A percentile compares a stretch with the other conserved stretches of the same genome.
Evolutionary conservation across 192 early-diverging fungal species (phyloP).

Genomic region (Podochytrium sp.): DNA sequence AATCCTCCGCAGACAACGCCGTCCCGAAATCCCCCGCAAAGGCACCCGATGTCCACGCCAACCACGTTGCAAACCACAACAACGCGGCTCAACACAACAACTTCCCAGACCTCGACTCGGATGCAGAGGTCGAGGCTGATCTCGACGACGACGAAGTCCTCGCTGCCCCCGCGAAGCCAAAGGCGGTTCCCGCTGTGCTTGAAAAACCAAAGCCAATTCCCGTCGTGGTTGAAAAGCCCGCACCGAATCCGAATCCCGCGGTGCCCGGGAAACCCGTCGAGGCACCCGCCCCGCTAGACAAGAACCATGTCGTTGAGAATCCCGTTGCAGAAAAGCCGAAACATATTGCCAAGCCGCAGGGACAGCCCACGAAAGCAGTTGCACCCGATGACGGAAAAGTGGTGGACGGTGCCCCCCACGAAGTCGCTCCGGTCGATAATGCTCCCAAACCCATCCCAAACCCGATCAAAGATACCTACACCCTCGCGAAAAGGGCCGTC

Average conservation of each 20-base stretch:
- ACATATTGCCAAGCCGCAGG: not conserved
- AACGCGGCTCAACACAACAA: not conserved
- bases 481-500: not conserved
- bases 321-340: no score
- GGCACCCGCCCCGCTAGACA: no score
- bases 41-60: no score
- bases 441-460: not conserved
- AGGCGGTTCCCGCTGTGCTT: not conserved
- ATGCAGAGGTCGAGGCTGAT: not conserved
- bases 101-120: not conserved
- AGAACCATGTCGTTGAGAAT: no score
- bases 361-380: no score
- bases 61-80: no score
- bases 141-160: not conserved
- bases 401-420: no score
- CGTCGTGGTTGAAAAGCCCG: not conserved
- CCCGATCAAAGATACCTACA: not conserved
- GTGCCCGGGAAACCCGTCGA: not conserved
- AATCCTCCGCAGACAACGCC: no score
- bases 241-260: not conserved
- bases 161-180: not conserved
- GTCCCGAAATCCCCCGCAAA: no score
- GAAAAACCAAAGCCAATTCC: no score
- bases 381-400: no score
- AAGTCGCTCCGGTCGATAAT: not conserved